Evolutionary conservation across 2,329 filamentous ascomycete genomes (phyloP).

Genomic region (Diaporthe ampelina): DNA sequence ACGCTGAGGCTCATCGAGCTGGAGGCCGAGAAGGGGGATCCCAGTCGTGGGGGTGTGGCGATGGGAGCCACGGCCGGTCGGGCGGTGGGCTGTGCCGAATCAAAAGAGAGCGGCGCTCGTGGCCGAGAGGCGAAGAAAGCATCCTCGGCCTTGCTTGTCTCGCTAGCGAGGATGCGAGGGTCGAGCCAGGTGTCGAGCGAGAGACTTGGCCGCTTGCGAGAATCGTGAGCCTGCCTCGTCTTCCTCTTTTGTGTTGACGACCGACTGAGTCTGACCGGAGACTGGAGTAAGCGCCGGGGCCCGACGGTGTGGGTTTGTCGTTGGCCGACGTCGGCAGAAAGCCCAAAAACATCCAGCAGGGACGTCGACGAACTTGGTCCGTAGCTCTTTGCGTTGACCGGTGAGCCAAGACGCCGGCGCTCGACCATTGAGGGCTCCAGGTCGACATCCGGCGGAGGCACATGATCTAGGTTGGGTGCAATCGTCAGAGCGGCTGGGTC

Average conservation of each 20-base stretch:
- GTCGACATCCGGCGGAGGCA: conserved; percentile 39
- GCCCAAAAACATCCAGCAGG: conserved; percentile 56
- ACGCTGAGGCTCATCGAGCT: conserved; percentile 68
- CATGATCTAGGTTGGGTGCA: conserved; percentile 43
- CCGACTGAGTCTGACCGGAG: conserved; percentile 67
- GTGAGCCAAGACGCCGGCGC: conserved; percentile 63
- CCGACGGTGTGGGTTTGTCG: conserved; percentile 65
- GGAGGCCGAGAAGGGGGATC: conserved; percentile 69
- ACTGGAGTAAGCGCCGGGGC: conserved; percentile 64
- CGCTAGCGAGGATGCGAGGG: conserved; percentile 51
- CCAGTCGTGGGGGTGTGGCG: conserved; percentile 62
- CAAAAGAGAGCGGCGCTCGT: conserved; percentile 34
- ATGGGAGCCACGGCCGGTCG: conserved; percentile 49
- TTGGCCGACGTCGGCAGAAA: conserved; percentile 52
- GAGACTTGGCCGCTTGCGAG: conserved; percentile 69
- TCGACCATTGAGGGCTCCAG: conserved; percentile 49
- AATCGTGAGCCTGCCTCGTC: conserved; percentile 63
- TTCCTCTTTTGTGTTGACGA: conserved; percentile 69
- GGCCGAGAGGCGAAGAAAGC: conserved; percentile 34
- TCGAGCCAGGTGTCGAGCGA: conserved; percentile 68
- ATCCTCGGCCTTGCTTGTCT: conserved; percentile 42
- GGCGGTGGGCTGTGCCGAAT: conserved; percentile 34
- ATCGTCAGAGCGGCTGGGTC: conserved; percentile 44
- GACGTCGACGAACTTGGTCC: conserved; percentile 71
- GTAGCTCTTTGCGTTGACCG: conserved; percentile 71